Base-by-base conservation (phyloP, 306 rosid genomes). In the Corylus americana region DNA sequence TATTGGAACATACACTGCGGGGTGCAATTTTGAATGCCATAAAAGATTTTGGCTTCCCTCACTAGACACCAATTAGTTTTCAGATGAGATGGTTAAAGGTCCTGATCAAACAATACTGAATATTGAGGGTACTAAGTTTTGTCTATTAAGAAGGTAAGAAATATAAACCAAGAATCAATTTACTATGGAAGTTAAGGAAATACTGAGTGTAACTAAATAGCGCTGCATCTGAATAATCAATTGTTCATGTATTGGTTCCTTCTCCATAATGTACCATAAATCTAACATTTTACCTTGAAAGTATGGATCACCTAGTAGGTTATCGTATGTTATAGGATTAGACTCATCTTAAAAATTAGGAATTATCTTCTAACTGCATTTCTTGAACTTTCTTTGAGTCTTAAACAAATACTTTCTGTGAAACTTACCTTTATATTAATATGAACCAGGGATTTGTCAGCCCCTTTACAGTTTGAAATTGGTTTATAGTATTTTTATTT, bases 271-370 rank as follows among this genome's bases (percentile, higher is more conserved):
- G 50, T 18, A 67, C 50, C 25, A 42, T 39, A 67, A 67, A 42
- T 44, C 48, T 67, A 67, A 16, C 49, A 49, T 4, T 18, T 4
- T 18, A 67, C 49, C 51, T 67, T 18, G 39, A 67, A 37, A 16
- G 50, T 67, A 1, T 67, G 51, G 51, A 39, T 67, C 16, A 42
- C 72, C 11, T 18, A 67, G 27, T 0, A 18, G 10, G 45, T 31
- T 9, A 20, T 50, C 44, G 11, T 50, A 37, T 64, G 44, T 75
- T 25, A 29, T 16, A 25, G 31, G 45, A 62, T 48, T 25, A 75
- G 37, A 47, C 44, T 69, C 42, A 53, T 31, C 76, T 47, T 49
- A 57, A 57, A 29, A 18, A 63, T 66, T 74, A 37, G 70, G 70
- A 27, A 11, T 18, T 45, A 35, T 62, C 47, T 64, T 13, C 0